Base-by-base conservation (phyloP, 306 rosid genomes). In the Fragaria iinumae region DNA sequence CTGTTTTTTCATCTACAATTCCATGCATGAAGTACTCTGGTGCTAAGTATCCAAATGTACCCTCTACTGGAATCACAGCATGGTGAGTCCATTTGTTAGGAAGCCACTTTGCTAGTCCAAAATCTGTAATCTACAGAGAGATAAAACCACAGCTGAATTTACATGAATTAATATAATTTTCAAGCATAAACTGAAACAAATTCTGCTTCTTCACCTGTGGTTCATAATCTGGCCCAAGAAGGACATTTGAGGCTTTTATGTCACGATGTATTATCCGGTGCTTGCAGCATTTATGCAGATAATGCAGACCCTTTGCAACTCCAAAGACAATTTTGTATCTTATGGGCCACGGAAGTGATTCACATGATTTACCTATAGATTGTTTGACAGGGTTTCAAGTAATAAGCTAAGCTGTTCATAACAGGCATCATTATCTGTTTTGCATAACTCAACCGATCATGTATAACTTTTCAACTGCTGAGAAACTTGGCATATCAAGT, bases 21-120 rank as follows among this genome's bases (percentile, higher is more conserved):
- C 98, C 98, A 36, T 95, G 96, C 98, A 94, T 90, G 62, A 94
- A 94, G 76, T 79, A 92, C 86, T 94, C 98, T 4, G 98, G 98
- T 17, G 97, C 97, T 17, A 95, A 70, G 85, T 92, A 95, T 64
- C 98, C 98, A 70, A 95, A 95, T 38, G 98, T 95, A 39, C 98
- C 97, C 75, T 95, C 97, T n/a, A 95, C 89, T 0, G 98, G 97
- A 44, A 87, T 83, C 49, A 90, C 96, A 62, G 97, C 98, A 39
- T 89, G 97, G 83, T 95, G 98, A 60, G 92, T 95, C 97, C 98
- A 95, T 72, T 95, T 92, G 89, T 92, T 95, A 3, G 98, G 98
- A 83, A 95, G 97, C 98, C 98, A 95, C 89, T 95, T 95, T 71
- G 98, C 98, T 0, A 95, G 89, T 84, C 98, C 98, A 56, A 95